phyloP scores from a whole-genome alignment of 495 filamentous ascomycete genomes.

The Penicillium flavigenum region DNA sequence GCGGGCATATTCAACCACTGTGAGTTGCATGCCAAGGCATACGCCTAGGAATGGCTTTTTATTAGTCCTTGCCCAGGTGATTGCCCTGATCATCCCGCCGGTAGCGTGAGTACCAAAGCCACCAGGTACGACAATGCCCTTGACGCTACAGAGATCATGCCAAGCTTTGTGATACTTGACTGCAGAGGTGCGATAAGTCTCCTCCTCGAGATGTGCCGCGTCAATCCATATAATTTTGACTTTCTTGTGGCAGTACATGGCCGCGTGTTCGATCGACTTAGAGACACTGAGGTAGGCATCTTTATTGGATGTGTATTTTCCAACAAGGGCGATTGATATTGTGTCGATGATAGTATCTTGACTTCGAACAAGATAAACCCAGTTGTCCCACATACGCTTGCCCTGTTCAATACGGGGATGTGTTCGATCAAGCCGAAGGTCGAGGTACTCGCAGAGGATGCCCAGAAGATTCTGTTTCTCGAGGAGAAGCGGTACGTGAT shows the following conservation, averaged over 20 bases:
- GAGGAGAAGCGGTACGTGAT: constrained; percentile 85
- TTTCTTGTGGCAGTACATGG: constrained; percentile 78
- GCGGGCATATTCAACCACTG: constrained; percentile 81
- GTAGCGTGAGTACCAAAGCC: constrained; percentile 78
- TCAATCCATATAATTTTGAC: constrained; percentile 80
- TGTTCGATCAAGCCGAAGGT: constrained; percentile 14
- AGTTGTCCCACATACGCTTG: constrained; percentile 64
- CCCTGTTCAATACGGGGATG: constrained; percentile 52
- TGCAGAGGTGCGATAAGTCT: constrained; percentile 54
- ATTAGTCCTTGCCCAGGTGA: constrained; percentile 75
- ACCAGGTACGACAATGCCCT: constrained; percentile 57
- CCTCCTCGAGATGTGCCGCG: constrained; percentile 70
- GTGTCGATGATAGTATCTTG: constrained; percentile 59
- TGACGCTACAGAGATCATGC: constrained; percentile 66
- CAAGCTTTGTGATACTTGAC: constrained; percentile 81
- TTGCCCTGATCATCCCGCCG: constrained; percentile 79
- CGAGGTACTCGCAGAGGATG: constrained; percentile 39
- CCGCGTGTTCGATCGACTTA: constrained; percentile 81
- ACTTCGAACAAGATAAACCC: constrained; percentile 62
- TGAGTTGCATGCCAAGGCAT: constrained; percentile 89
- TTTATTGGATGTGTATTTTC: constrained; percentile 78
- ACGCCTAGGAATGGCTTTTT: constrained; percentile 80
- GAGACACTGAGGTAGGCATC: constrained; percentile 79
- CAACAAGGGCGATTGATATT: constrained; percentile 79
- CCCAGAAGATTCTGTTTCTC: constrained; percentile 68